A percentile compares a stretch with the other conserved stretches of the same genome.
phyloP scores from a whole-genome alignment of 768 basidiomycete species.

The Tubosaeta brunneosetosa region DNA sequence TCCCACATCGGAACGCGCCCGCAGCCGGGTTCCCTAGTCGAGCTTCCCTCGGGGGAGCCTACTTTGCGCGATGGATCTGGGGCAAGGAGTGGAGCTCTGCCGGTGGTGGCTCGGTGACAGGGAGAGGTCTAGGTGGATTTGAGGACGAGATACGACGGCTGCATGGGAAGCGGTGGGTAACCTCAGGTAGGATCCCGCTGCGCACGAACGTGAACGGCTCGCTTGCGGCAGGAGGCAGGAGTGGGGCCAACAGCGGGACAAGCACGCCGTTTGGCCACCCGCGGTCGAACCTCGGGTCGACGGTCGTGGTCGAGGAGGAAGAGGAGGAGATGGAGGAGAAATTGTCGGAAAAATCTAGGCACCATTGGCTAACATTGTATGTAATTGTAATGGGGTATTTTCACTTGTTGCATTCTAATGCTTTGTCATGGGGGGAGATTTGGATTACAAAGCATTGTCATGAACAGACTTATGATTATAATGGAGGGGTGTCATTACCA shows the following conservation, averaged over 20 bases:
- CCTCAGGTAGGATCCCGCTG: slow-evolving; percentile 52
- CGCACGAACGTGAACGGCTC: slow-evolving; percentile 56
- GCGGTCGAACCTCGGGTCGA: slow-evolving; percentile 47
- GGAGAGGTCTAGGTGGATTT: slow-evolving; percentile 51
- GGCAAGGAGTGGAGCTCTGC: slow-evolving; percentile 49
- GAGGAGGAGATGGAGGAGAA: too few relatives aligned
- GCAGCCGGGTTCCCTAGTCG: slow-evolving; percentile 68
- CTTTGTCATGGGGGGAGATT: too few relatives aligned
- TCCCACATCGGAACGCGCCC: too few relatives aligned
- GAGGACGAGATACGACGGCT: slow-evolving; percentile 77
- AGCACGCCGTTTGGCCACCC: slow-evolving; percentile 62
- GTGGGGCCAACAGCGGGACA: slow-evolving; percentile 58
- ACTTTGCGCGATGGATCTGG: slow-evolving; percentile 85
- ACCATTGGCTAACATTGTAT: too few relatives aligned
- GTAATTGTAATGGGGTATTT: too few relatives aligned
- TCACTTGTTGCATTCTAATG: too few relatives aligned
- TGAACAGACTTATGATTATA: too few relatives aligned
- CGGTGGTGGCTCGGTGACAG: slow-evolving; percentile 28
- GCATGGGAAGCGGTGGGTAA: slow-evolving; percentile 70
- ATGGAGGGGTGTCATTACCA: too few relatives aligned
- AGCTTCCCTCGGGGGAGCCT: slow-evolving; percentile 68
- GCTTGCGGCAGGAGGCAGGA: slow-evolving; percentile 32
- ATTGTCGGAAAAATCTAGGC: too few relatives aligned
- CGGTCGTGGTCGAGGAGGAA: slow-evolving; percentile 65
- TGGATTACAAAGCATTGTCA: too few relatives aligned